Evolutionary conservation across 2,329 filamentous ascomycete species (phyloP).

Genomic region (Colletotrichum higginsianum): DNA sequence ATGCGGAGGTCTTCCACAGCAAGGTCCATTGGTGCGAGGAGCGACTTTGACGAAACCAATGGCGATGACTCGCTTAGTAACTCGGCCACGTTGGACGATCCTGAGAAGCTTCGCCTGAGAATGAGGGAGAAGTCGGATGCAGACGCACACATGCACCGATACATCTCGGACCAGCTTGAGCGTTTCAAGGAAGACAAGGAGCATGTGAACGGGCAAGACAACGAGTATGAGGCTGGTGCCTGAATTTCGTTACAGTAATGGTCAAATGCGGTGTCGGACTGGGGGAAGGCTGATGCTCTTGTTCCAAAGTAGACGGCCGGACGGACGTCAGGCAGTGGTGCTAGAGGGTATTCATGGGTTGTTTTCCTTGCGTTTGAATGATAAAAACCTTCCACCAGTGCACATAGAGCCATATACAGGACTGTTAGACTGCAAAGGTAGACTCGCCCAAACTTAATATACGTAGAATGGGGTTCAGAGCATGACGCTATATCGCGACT

Average conservation of each 20-base stretch:
- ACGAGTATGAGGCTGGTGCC: conserved; percentile 62
- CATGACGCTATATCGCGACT: neutral
- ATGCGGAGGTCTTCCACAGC: conserved; percentile 85
- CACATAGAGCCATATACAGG: conserved; percentile 37
- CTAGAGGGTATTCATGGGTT: conserved; percentile 1
- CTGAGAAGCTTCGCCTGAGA: conserved; percentile 63
- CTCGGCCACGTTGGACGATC: conserved; percentile 35
- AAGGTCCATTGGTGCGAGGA: conserved; percentile 86
- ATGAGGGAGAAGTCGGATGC: conserved; percentile 67
- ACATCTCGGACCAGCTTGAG: conserved; percentile 86
- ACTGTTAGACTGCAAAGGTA: conserved; percentile 33
- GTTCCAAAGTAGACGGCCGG: neutral
- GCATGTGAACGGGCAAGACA: conserved; percentile 51
- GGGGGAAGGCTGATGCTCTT: neutral
- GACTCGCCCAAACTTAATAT: conserved; percentile 10
- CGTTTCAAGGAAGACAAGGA: conserved; percentile 67
- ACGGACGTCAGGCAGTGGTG: neutral
- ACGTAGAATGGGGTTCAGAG: conserved; percentile 11
- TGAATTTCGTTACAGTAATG: neutral
- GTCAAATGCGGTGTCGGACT: neutral
- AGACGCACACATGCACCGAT: conserved; percentile 82
- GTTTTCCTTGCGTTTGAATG: conserved; percentile 26
- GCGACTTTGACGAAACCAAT: conserved; percentile 77
- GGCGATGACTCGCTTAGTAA: conserved; percentile 56
- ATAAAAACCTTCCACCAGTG: conserved; percentile 19